Percentiles rank a stretch among this genome's conserved stretches.
Evolutionary conservation across 345 rosid species (phyloP).

Genomic region (Pistacia vera): DNA sequence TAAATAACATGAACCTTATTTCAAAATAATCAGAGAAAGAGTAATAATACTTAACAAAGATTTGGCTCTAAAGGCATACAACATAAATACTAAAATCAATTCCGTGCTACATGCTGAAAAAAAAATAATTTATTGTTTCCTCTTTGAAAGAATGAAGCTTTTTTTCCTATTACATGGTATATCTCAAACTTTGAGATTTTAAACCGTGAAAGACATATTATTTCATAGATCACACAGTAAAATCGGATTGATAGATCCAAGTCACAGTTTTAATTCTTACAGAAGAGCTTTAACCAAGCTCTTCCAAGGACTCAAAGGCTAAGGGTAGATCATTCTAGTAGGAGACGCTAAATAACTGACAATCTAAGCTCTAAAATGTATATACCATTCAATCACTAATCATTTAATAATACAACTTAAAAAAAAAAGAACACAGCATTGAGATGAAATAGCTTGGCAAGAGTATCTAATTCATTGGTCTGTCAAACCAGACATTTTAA

Average conservation of each 20-base stretch:
- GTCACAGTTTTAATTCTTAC: background rate
- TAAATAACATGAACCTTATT: background rate
- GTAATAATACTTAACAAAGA: background rate
- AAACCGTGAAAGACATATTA: background rate
- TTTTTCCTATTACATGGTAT: background rate
- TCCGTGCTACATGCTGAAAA: no score
- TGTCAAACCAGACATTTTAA: no score
- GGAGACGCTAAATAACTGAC: background rate
- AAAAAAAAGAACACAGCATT: background rate
- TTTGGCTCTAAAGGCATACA: background rate
- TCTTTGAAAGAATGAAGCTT: no score
- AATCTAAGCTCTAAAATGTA: background rate
- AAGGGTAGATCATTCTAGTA: constrained; percentile 1
- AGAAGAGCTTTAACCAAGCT: background rate
- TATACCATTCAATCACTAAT: background rate
- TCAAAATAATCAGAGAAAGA: background rate
- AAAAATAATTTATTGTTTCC: background rate
- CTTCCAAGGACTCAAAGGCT: background rate
- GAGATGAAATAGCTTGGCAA: background rate
- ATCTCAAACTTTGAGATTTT: background rate
- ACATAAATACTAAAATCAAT: background rate
- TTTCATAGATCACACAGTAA: constrained; percentile 3
- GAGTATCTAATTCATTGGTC: background rate
- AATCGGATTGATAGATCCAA: background rate
- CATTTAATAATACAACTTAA: background rate